Evolutionary conservation across 2,329 filamentous ascomycete species (phyloP).

Genomic region (Fusarium nisikadoi): DNA sequence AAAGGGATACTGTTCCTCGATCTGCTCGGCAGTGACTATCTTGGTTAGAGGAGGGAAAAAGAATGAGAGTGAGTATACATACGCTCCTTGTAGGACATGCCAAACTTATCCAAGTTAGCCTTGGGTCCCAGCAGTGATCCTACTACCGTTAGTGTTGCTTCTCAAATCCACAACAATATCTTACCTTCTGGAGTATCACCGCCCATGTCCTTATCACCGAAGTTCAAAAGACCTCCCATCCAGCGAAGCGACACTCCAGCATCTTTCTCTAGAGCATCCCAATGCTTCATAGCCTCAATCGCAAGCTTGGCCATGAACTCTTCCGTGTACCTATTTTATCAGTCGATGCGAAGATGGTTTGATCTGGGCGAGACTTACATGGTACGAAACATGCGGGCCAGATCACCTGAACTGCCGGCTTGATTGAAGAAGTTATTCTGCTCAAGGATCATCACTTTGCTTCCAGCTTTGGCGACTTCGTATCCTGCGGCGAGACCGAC

Average conservation of each 20-base stretch:
- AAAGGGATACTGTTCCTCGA: constrained; percentile 19
- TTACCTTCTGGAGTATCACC: constrained; percentile 13
- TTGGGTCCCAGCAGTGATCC: constrained; percentile 1
- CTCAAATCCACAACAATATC: rapidly evolving
- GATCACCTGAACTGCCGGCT: constrained; percentile 19
- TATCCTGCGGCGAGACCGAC: constrained; percentile 29
- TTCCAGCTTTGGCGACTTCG: constrained; percentile 23
- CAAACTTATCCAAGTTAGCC: constrained; percentile 1
- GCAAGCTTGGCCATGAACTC: constrained; percentile 27
- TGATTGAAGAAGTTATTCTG: constrained; percentile 31
- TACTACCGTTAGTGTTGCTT: rapidly evolving
- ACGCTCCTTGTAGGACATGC: constrained; percentile 16
- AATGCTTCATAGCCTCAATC: constrained; percentile 16
- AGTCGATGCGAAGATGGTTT: neutral
- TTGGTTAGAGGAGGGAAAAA: neutral
- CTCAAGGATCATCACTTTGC: constrained; percentile 21
- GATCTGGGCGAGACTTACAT: neutral
- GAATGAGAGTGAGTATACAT: rapidly evolving
- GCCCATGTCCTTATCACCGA: constrained; percentile 14
- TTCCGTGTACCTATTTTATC: constrained; percentile 17
- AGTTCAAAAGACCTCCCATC: constrained; percentile 36
- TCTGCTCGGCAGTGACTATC: neutral
- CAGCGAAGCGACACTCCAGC: constrained; percentile 21
- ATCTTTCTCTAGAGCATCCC: constrained; percentile 28
- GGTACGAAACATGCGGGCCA: constrained; percentile 29